phyloP scores from a whole-genome alignment of 1,284 basidiomycete species.

The Fomitopsis betulina region DNA sequence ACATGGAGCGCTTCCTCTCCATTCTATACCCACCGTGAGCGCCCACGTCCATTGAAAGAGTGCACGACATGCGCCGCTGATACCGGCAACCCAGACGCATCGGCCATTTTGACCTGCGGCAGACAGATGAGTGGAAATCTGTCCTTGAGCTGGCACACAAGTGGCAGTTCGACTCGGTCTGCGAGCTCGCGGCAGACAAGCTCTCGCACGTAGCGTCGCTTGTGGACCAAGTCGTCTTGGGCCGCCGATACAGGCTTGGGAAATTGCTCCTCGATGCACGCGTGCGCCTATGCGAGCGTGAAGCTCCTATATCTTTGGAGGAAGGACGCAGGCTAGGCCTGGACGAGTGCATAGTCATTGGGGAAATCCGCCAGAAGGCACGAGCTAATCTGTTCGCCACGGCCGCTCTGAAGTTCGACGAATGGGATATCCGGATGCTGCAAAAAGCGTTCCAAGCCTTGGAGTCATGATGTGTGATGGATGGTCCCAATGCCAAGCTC shows the following conservation, averaged over 20 bases:
- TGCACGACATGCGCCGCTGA: too few relatives aligned
- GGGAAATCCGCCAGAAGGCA: constrained; percentile 2
- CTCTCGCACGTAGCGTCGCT: constrained; percentile 8
- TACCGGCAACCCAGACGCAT: constrained; percentile 3
- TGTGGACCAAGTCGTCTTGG: constrained; percentile 16
- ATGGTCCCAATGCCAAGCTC: too few relatives aligned
- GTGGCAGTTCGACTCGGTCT: constrained; percentile 14
- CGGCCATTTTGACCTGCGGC: constrained; percentile 3
- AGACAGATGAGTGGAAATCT: constrained; percentile 13
- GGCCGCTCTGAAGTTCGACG: background rate
- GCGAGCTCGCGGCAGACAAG: constrained; percentile 9
- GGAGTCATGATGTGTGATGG: background rate
- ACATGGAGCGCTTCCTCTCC: constrained; percentile 7
- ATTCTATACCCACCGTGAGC: constrained; percentile 2
- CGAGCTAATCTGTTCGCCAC: background rate
- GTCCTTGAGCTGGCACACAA: constrained; percentile 15
- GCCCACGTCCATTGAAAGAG: background rate
- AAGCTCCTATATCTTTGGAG: constrained; percentile 5
- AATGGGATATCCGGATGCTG: background rate
- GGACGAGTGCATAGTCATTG: constrained; percentile 4
- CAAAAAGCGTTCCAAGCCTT: background rate
- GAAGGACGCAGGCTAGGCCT: constrained; percentile 7
- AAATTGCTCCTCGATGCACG: constrained; percentile 9
- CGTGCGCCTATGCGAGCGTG: constrained; percentile 6
- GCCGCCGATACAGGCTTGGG: constrained; percentile 6